Conservation (phyloP, 768 basidiomycete species). For the Pulveroboletus frians region DNA sequence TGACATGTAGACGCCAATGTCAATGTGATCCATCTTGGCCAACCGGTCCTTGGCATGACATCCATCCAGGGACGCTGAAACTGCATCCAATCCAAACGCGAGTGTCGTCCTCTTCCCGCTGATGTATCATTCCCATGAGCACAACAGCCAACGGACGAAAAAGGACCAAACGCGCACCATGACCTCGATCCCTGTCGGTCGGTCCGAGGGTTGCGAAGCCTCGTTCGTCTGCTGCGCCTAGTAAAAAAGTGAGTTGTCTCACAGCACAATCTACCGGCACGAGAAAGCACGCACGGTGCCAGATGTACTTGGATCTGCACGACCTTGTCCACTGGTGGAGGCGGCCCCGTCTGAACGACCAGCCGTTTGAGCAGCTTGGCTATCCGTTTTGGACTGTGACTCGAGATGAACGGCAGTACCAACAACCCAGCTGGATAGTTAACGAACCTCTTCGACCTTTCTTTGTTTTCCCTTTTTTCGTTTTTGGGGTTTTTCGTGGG, state of each 20-base stretch:
- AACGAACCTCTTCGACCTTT: background rate
- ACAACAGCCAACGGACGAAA: no score
- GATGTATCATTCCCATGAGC: background rate
- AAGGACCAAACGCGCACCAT: background rate
- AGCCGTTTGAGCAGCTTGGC: background rate
- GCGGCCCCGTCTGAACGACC: background rate
- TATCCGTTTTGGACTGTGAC: background rate
- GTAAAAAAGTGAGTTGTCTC: background rate
- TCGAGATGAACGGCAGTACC: background rate
- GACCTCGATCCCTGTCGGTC: no score
- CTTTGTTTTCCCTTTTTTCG: no score
- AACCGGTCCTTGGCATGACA: background rate
- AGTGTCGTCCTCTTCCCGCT: background rate
- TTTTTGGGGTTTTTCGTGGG: no score
- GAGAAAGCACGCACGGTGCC: background rate
- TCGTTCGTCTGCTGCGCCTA: background rate
- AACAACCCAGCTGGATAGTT: background rate
- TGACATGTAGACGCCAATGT: background rate
- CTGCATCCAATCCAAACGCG: background rate
- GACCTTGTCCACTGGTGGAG: background rate
- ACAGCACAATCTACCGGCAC: no score
- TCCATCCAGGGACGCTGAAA: background rate
- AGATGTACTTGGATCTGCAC: background rate
- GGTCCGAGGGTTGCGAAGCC: no score
- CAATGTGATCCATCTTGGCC: background rate